Base-by-base conservation (phyloP, 345 rosid species). In the Eucalyptus dawsonii region DNA sequence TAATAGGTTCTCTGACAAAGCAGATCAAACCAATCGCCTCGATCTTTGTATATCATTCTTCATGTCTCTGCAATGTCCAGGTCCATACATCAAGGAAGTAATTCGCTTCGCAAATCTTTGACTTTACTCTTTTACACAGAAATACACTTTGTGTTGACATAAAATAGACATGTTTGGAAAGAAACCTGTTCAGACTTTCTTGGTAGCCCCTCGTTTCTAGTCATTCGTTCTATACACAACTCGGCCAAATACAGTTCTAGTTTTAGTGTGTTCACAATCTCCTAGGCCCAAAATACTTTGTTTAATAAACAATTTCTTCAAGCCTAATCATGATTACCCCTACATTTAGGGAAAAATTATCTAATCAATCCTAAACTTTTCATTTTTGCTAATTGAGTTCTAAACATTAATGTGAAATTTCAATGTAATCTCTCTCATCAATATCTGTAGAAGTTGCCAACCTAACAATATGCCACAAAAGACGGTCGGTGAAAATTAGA, bases 401-500 rank as follows among this genome's bases (percentile, higher is more conserved):
- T 13, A 62, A 62, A 60, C 1, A 10, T 60, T 25, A 1, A 0
- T 6, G 15, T 60, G 34, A 62, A 62, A 62, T 27, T 62, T 62
- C 31, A 12, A 6, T 6, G 5, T 62, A 27, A 27, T 62, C 31
- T 12, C n/a, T 62, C 4, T 4, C 1, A 8, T 5, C 8, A 62
- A 62, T 29, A 27, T 62, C 2, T 29, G 4, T 9, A 11, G 0
- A 29, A 62, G n/a, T 62, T 0, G 8, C 31, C n/a, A 29, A 62
- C 4, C 2, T 62, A 13, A 12, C 16, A 62, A 62, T 27, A 29
- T 13, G 69, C 31, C 69, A 62, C 16, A 0, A 3, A 29, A 10
- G 69, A 27, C 0, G 0, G 16, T 12, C 3, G 3, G 3, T 12
- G 27, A 62, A 6, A 29, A 62, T 29, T 27, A 4, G 4, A 60